Conservation (phyloP, 345 rosid genomes). For the Draba incana region DNA sequence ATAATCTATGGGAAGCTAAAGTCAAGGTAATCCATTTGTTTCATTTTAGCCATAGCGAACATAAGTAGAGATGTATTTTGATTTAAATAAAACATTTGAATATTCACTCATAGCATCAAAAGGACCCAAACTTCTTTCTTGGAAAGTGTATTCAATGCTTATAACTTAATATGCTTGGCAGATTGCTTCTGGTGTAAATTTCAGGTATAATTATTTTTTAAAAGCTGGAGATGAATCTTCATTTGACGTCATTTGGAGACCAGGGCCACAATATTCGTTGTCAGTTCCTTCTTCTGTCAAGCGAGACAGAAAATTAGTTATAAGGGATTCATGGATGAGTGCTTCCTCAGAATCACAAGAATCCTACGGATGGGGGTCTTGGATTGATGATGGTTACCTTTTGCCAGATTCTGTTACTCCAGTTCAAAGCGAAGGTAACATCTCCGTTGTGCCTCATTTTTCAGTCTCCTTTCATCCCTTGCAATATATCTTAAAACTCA, state of each 20-base stretch:
- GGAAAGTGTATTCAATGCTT: slow-evolving; percentile 22
- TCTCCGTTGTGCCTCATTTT: slow-evolving; percentile 41
- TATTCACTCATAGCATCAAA: background rate
- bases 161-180: slow-evolving; percentile 47
- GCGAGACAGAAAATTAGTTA: slow-evolving; percentile 50
- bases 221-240: slow-evolving; percentile 56
- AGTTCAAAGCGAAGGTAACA: slow-evolving; percentile 60
- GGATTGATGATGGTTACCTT: slow-evolving; percentile 66
- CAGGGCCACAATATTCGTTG: slow-evolving; percentile 83
- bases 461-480: slow-evolving; percentile 34
- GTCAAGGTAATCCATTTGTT: slow-evolving; percentile 59
- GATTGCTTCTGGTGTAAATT: slow-evolving; percentile 72
- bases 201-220: slow-evolving; percentile 81
- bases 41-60: slow-evolving; percentile 1
- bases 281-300: slow-evolving; percentile 54
- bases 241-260: slow-evolving; percentile 69
- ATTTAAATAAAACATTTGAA: background rate
- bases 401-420: slow-evolving; percentile 42
- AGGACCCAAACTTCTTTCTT: slow-evolving; percentile 1
- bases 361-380: slow-evolving; percentile 68
- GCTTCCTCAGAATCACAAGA: slow-evolving; percentile 43
- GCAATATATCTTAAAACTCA: slow-evolving; percentile 76
- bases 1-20: slow-evolving; percentile 75
- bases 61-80: slow-evolving; percentile 27
- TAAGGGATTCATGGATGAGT: slow-evolving; percentile 89